Evolutionary conservation across 2,329 filamentous ascomycete species (phyloP).

Genomic region (Alternaria viburni): DNA sequence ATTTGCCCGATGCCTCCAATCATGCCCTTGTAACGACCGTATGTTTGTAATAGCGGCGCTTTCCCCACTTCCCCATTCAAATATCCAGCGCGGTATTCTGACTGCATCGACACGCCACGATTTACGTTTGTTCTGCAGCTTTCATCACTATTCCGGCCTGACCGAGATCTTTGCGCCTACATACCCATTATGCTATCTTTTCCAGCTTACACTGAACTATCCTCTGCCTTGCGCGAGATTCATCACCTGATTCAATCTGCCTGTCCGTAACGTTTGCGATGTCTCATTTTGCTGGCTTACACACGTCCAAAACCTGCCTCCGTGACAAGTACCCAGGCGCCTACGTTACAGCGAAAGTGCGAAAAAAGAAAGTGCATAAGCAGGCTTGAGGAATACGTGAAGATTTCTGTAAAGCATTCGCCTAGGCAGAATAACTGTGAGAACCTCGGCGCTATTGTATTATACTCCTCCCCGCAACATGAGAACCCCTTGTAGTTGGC

Average conservation of each 20-base stretch:
- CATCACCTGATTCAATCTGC: not conserved
- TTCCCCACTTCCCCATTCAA: not conserved
- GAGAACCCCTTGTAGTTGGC: too few relatives aligned
- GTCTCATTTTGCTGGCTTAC: not conserved
- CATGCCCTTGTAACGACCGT: conserved; percentile 16
- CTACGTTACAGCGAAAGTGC: not conserved
- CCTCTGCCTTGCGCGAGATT: not conserved
- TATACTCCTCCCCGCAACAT: too few relatives aligned
- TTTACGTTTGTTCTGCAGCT: not conserved
- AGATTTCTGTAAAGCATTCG: not conserved
- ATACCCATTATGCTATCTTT: not conserved
- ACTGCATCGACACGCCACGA: not conserved
- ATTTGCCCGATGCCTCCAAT: conserved; percentile 29
- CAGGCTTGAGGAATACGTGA: not conserved
- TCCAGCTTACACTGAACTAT: not conserved
- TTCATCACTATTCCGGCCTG: not conserved
- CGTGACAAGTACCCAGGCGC: not conserved
- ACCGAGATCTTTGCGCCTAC: not conserved
- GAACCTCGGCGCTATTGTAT: too few relatives aligned
- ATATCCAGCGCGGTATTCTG: not conserved
- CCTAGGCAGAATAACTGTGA: not conserved
- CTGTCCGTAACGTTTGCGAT: not conserved
- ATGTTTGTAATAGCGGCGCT: not conserved
- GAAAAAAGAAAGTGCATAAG: not conserved
- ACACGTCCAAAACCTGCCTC: not conserved